These are phyloP conservation scores for Lyophyllum decastes DNA, from an alignment of 768 basidiomycete species.

Conservation along the genomic window DNA sequence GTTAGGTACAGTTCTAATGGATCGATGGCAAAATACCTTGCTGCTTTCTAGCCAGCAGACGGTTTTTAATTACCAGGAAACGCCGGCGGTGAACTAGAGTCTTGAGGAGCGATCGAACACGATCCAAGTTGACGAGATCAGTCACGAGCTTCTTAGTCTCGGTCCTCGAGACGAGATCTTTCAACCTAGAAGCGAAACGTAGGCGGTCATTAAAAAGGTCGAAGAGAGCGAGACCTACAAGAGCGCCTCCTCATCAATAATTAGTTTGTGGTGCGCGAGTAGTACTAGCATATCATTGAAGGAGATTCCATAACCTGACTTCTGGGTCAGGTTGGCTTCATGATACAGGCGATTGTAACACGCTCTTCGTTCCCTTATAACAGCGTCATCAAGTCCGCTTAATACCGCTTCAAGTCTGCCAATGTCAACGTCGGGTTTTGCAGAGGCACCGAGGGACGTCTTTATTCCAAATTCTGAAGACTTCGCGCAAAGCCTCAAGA, in stretches of 20 bases:
- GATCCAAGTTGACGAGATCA: conserved; percentile 83
- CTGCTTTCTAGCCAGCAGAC: conserved; percentile 36
- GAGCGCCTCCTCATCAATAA: conserved; percentile 86
- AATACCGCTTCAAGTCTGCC: conserved; percentile 59
- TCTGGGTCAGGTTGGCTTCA: conserved; percentile 77
- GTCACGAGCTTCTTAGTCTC: conserved; percentile 79
- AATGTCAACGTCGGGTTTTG: conserved; percentile 50
- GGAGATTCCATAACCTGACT: conserved; percentile 78
- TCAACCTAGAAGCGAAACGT: conserved; percentile 54
- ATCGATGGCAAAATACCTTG: conserved; percentile 34
- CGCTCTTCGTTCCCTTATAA: conserved; percentile 65
- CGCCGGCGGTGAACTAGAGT: conserved; percentile 73
- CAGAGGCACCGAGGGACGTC: conserved; percentile 21
- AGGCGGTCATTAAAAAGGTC: conserved; percentile 7
- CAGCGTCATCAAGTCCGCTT: conserved; percentile 61
- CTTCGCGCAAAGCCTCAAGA: conserved; percentile 53
- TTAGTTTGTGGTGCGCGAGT: conserved; percentile 89
- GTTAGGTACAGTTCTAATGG: conserved; percentile 1
- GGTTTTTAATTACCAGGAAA: conserved; percentile 56
- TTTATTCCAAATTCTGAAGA: conserved; percentile 33
- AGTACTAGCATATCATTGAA: conserved; percentile 89
- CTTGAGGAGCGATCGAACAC: conserved; percentile 76
- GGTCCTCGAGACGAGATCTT: conserved; percentile 76
- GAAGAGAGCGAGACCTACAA: conserved; percentile 57
- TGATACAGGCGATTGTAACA: conserved; percentile 81